These are phyloP conservation scores for Hanseniaspora mollemarum DNA, from an alignment of 805 yeast species.

Conservation along the genomic window DNA sequence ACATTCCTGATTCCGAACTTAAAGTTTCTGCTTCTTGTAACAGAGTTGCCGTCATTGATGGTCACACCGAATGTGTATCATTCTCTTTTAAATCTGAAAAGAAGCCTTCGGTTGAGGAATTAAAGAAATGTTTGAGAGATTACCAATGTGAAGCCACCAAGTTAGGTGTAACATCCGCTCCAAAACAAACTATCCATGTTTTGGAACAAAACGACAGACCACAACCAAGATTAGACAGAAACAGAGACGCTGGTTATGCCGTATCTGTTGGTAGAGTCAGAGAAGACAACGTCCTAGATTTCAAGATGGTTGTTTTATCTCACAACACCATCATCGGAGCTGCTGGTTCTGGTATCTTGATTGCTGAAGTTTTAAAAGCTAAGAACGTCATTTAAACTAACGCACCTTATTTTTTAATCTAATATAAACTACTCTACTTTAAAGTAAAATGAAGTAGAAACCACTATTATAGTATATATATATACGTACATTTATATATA, in stretches of 20 bases:
- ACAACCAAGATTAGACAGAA: slow-evolving; percentile 94
- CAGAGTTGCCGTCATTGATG: slow-evolving; percentile 93
- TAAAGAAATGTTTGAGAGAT: slow-evolving; percentile 56
- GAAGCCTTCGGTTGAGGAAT: slow-evolving; percentile 63
- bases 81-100: slow-evolving; percentile 70
- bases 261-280: slow-evolving; percentile 91
- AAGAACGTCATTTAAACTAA: slow-evolving; percentile 51
- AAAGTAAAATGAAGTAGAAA: too few species aligned
- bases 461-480: too few species aligned
- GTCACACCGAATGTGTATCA: slow-evolving; percentile 92
- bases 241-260: slow-evolving; percentile 86
- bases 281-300: slow-evolving; percentile 84
- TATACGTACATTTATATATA: too few species aligned
- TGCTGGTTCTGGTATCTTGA: slow-evolving; percentile 94
- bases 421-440: too few species aligned
- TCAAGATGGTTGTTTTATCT: slow-evolving; percentile 92
- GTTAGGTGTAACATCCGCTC: slow-evolving; percentile 83
- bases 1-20: slow-evolving; percentile 56
- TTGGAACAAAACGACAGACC: slow-evolving; percentile 89
- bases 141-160: slow-evolving; percentile 74
- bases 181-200: slow-evolving; percentile 81
- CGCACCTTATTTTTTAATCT: too few species aligned
- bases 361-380: slow-evolving; percentile 79
- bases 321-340: slow-evolving; percentile 98
- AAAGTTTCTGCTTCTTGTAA: slow-evolving; percentile 92